Percentiles rank a stretch among this genome's conserved stretches.
Evolutionary conservation across 768 basidiomycete genomes (phyloP).

Genomic region (Leccinum truebloodii): DNA sequence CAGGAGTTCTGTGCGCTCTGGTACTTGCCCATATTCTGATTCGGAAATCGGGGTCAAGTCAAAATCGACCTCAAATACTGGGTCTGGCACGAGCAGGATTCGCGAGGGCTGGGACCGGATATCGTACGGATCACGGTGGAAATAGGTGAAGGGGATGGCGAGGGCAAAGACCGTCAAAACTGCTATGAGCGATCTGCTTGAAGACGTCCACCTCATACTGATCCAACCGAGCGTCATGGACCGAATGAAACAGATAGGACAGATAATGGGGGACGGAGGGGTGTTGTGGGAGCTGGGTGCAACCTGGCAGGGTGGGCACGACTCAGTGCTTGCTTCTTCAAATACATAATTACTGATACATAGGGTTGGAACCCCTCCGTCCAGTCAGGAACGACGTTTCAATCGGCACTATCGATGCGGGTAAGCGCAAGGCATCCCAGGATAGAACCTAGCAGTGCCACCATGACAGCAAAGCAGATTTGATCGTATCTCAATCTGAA

Average conservation of each 20-base stretch:
- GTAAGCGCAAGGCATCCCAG: background rate
- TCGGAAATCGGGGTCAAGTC: background rate
- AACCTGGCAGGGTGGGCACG: background rate
- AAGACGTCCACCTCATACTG: background rate
- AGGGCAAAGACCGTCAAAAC: background rate
- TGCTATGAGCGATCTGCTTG: background rate
- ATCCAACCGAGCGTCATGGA: constrained; percentile 2
- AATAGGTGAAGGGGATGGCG: background rate
- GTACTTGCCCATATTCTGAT: background rate
- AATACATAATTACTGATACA: background rate
- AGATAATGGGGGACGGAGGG: background rate
- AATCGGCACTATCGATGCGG: background rate
- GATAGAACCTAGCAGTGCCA: background rate
- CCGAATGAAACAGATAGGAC: background rate
- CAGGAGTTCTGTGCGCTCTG: background rate
- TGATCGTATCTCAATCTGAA: background rate
- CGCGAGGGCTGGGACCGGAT: background rate
- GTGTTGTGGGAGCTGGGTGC: background rate
- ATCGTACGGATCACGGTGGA: background rate
- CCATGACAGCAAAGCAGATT: background rate
- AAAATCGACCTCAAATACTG: background rate
- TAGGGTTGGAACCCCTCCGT: background rate
- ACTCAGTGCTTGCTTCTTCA: background rate
- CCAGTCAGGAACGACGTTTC: background rate
- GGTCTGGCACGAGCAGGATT: no score